Conservation (phyloP, 805 yeast species). For the Candida corydali region DNA sequence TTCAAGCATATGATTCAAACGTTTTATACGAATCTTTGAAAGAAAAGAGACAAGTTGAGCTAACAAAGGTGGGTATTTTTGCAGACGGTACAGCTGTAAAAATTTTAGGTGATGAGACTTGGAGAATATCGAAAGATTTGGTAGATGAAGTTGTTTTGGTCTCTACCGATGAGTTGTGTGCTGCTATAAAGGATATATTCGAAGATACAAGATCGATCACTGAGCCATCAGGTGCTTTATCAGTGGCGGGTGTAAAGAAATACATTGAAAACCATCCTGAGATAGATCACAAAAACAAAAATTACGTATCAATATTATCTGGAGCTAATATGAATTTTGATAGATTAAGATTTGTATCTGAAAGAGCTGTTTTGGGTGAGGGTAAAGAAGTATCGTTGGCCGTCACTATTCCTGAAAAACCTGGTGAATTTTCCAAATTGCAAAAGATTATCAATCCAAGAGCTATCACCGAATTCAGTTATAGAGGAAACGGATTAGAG, state of each 20-base stretch:
- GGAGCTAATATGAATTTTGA: slow-evolving; percentile 99
- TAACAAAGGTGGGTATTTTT: slow-evolving; percentile 84
- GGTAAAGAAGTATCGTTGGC: slow-evolving; percentile 93
- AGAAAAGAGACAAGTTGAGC: slow-evolving; percentile 47
- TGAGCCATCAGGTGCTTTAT: slow-evolving; percentile 96
- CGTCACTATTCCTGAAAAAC: slow-evolving; percentile 86
- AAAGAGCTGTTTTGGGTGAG: slow-evolving; percentile 97
- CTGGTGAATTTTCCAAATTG: slow-evolving; percentile 82
- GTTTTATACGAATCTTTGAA: slow-evolving; percentile 76
- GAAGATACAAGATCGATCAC: slow-evolving; percentile 92
- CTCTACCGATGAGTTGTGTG: slow-evolving; percentile 88
- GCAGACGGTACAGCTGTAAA: slow-evolving; percentile 99
- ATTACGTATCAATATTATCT: slow-evolving; percentile 80
- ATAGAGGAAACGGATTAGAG: slow-evolving; percentile 57
- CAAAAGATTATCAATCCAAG: slow-evolving; percentile 82
- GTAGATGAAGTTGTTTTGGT: slow-evolving; percentile 90
- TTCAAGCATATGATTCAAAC: slow-evolving; percentile 93
- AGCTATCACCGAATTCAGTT: slow-evolving; percentile 89
- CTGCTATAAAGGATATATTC: slow-evolving; percentile 94
- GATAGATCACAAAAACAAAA: slow-evolving; percentile 61
- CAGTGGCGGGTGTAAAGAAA: slow-evolving; percentile 91
- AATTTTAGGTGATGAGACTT: slow-evolving; percentile 85
- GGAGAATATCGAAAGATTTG: slow-evolving; percentile 66
- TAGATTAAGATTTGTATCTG: slow-evolving; percentile 90
- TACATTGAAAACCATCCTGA: slow-evolving; percentile 69